A percentile compares a stretch with the other conserved stretches of the same genome.
phyloP scores from a whole-genome alignment of 305 asterid species.

The Fraxinus latifolia region DNA sequence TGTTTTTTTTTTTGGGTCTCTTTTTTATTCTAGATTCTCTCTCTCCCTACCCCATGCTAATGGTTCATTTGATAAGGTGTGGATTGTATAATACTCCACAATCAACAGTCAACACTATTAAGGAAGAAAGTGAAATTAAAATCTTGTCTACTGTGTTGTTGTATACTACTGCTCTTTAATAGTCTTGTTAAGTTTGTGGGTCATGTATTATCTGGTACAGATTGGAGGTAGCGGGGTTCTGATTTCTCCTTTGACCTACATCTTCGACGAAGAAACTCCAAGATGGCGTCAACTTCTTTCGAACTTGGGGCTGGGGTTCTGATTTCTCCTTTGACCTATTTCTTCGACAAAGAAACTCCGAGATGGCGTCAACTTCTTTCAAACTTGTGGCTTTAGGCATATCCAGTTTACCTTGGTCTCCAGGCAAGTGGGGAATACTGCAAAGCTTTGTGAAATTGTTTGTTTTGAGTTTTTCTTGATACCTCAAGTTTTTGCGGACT shows the following conservation, averaged over 20 bases:
- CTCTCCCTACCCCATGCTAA: background rate
- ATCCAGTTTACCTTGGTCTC: background rate
- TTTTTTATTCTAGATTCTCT: background rate
- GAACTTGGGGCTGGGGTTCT: slow-evolving; percentile 74
- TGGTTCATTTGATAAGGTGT: background rate
- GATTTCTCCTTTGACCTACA: slow-evolving; percentile 86
- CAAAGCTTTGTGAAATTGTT: slow-evolving; percentile 5
- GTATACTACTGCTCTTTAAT: background rate
- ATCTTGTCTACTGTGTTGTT: background rate
- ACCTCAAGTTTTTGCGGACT: slow-evolving; percentile 18
- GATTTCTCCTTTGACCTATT: slow-evolving; percentile 83
- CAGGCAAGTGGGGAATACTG: background rate
- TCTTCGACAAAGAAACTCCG: slow-evolving; percentile 90
- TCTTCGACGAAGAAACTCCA: slow-evolving; percentile 93
- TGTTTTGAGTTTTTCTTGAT: background rate
- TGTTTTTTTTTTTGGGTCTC: background rate
- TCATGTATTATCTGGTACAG: slow-evolving; percentile 37
- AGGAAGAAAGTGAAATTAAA: background rate
- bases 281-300: slow-evolving; percentile 89
- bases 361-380: slow-evolving; percentile 88
- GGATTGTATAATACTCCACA: background rate
- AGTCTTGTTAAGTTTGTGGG: background rate
- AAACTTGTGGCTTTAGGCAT: slow-evolving; percentile 25
- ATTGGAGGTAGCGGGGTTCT: slow-evolving; percentile 98
- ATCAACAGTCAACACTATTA: background rate